Percentiles rank a stretch among this genome's conserved stretches.
These are phyloP conservation scores for Podospora tetraspora DNA, from an alignment of 495 filamentous ascomycete species.

Conservation along the genomic window DNA sequence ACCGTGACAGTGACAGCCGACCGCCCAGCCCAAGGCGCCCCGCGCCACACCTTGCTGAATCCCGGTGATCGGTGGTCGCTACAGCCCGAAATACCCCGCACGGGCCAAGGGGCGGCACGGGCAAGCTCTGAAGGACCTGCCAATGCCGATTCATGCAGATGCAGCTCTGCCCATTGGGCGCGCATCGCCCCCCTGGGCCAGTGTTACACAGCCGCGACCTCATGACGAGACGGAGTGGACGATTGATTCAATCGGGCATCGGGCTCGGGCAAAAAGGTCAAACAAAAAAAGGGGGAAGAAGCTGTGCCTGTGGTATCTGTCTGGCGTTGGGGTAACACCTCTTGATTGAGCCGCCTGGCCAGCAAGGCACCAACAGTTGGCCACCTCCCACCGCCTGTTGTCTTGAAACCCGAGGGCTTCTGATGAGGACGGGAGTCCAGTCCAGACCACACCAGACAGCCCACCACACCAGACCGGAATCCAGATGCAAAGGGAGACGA, in stretches of 20 bases:
- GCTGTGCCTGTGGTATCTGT: no score
- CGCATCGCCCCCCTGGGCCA: no score
- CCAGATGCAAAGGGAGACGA: not conserved
- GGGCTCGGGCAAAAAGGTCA: not conserved
- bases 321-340: not conserved
- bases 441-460: not conserved
- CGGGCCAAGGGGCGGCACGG: not conserved
- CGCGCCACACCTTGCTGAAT: not conserved
- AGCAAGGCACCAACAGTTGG: not conserved
- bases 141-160: not conserved
- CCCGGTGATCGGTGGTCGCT: not conserved
- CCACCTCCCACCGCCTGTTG: not conserved
- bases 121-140: not conserved
- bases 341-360: not conserved
- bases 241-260: not conserved
- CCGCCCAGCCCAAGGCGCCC: not conserved
- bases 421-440: no score
- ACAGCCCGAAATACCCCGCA: not conserved
- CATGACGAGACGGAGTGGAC: not conserved
- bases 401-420: not conserved
- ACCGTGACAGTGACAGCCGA: not conserved
- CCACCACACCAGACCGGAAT: not conserved
- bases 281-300: not conserved
- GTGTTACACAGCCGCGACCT: not conserved
- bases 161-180: not conserved